Conservation (phyloP, 83 land plant species). For the Thuja plicata region DNA sequence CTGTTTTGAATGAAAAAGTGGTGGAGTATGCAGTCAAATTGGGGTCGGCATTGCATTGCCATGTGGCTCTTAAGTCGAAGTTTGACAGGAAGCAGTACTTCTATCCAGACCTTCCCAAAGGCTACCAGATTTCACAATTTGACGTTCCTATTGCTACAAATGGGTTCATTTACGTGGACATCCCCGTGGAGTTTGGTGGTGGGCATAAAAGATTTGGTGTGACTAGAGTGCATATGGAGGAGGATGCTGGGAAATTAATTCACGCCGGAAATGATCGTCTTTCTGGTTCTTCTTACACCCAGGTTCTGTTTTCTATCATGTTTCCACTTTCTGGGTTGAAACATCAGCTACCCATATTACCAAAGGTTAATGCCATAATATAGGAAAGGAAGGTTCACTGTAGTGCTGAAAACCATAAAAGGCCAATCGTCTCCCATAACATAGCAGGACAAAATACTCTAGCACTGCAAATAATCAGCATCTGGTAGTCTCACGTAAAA, state of each 20-base stretch:
- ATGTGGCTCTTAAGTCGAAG: slow-evolving; percentile 68
- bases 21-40: slow-evolving; percentile 77
- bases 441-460: neutral
- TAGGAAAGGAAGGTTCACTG: neutral
- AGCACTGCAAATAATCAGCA: neutral
- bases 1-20: slow-evolving; percentile 74
- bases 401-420: neutral
- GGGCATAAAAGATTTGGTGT: slow-evolving; percentile 89
- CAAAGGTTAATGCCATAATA: neutral
- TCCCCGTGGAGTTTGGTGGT: slow-evolving; percentile 92
- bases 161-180: slow-evolving; percentile 81
- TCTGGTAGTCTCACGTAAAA: neutral
- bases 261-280: slow-evolving; percentile 76
- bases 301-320: neutral
- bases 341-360: neutral
- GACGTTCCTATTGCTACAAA: slow-evolving; percentile 79
- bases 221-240: slow-evolving; percentile 97
- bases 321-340: neutral
- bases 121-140: slow-evolving; percentile 97
- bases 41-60: slow-evolving; percentile 78
- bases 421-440: neutral
- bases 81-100: slow-evolving; percentile 97
- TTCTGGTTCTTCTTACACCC: slow-evolving; percentile 43
- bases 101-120: slow-evolving; percentile 94
- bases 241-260: slow-evolving; percentile 95